Evolutionary conservation across 2,329 filamentous ascomycete genomes (phyloP), one percentile per base, ranked within the genome.

Genomic region (Macrophomina tecta): DNA sequence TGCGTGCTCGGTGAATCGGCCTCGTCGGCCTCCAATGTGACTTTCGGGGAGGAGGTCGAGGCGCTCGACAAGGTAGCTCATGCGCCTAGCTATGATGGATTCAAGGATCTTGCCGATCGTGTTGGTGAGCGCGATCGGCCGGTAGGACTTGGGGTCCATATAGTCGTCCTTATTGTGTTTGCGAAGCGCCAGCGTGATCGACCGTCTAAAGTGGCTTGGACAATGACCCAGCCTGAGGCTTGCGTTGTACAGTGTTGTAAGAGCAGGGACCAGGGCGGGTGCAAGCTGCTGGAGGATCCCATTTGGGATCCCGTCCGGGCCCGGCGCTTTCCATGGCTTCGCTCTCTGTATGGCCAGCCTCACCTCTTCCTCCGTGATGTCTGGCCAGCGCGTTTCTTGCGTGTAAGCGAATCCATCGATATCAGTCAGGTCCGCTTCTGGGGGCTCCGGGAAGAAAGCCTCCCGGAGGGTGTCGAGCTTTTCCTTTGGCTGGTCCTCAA

Each of bases 91-190:
- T 14, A 73, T 45, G 12, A 75, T 64, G 14, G 58, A 23, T 36
- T 76, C 74, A 8, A 76, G 40, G 3, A 69, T 48, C 64, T 76
- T 76, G 2, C 71, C 70, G 3, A 76, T 40, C 11, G 69, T 73
- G 53, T 72, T 70, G 11, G 73, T 56, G 2, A 73, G 56, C 7
- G 70, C 70, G 34, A 72, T 72, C 12, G 73, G 74, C 4, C 73
- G 61, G 67, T 76, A 75, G 18, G 66, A 52, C 49, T 73, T 75
- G 1, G 72, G 68, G 40, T 70, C 52, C 30, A 5, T 34, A 30
- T 55, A 55, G 51, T 55, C 51, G 5, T 65, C 51, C 64, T 74
- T 76, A 8, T 67, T 66, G 14, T 67, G 69, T 1, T 18, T 18
- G 18, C 18, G 18, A 1, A 18, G 18, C 18, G 18, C 18, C 18